phyloP scores from a whole-genome alignment of 1,284 basidiomycete species.

The Earliella scabrosa region DNA sequence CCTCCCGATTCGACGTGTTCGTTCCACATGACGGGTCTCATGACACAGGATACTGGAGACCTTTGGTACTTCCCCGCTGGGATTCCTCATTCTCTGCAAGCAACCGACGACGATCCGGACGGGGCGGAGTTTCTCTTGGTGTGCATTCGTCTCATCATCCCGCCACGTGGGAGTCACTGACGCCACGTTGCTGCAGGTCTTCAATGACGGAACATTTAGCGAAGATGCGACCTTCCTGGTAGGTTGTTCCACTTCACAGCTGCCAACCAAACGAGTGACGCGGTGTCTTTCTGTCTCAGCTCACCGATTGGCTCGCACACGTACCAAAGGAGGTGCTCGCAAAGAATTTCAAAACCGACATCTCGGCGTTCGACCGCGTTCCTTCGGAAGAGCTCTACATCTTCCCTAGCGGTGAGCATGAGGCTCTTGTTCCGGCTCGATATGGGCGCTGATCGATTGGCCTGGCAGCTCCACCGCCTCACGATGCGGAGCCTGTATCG shows the following conservation, averaged over 20 bases:
- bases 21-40: neutral
- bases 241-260: too few species aligned
- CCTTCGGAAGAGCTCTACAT: conserved; percentile 41
- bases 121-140: conserved; percentile 76
- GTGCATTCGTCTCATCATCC: conserved; percentile 31
- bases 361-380: conserved; percentile 39
- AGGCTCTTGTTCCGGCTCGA: conserved; percentile 11
- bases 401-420: conserved; percentile 35
- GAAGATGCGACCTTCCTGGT: conserved; percentile 47
- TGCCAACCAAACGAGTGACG: too few species aligned
- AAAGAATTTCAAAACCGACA: conserved; percentile 43
- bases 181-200: conserved; percentile 32
- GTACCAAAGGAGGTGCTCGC: conserved; percentile 47
- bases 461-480: conserved; percentile 35
- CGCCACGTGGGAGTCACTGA: neutral
- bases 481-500: conserved; percentile 41
- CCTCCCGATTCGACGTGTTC: neutral
- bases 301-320: too few species aligned
- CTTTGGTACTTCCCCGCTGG: conserved; percentile 76
- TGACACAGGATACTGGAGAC: conserved; percentile 38
- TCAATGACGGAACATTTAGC: conserved; percentile 44
- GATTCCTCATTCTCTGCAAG: conserved; percentile 55
- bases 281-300: too few species aligned
- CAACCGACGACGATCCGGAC: conserved; percentile 55
- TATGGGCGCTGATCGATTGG: neutral